These are phyloP conservation scores for Alternaria gansuensis DNA, from an alignment of 2,329 filamentous ascomycete genomes.

Conservation along the genomic window DNA sequence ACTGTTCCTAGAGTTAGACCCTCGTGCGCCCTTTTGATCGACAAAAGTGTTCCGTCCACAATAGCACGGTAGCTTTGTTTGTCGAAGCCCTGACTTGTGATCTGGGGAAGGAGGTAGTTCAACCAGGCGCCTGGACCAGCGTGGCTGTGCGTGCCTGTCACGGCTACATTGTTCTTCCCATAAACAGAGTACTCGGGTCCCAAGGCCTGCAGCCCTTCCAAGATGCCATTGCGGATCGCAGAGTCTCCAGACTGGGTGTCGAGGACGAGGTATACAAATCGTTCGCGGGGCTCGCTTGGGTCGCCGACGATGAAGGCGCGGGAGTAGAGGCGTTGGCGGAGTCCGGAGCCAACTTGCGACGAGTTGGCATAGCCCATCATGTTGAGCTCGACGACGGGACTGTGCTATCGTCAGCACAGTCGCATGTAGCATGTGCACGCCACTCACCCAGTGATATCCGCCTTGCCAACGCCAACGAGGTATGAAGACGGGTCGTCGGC, in stretches of 20 bases:
- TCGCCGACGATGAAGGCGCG: slow-evolving; percentile 88
- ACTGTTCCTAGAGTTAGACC: slow-evolving; percentile 74
- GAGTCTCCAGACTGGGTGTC: slow-evolving; percentile 91
- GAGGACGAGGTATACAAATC: slow-evolving; percentile 86
- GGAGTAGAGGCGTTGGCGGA: slow-evolving; percentile 87
- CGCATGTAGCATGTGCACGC: neutral
- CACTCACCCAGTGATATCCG: slow-evolving; percentile 73
- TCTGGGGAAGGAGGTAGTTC: slow-evolving; percentile 92
- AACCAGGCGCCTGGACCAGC: slow-evolving; percentile 91
- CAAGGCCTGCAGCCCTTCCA: slow-evolving; percentile 74
- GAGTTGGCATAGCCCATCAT: slow-evolving; percentile 91
- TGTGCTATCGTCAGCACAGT: slow-evolving; percentile 40
- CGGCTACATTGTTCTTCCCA: slow-evolving; percentile 79
- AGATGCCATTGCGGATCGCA: slow-evolving; percentile 84
- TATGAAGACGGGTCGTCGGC: slow-evolving; percentile 61
- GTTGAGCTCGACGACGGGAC: slow-evolving; percentile 88
- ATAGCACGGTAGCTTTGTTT: slow-evolving; percentile 88
- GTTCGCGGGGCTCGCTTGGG: slow-evolving; percentile 69
- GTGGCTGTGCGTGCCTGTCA: slow-evolving; percentile 94
- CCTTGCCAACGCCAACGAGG: slow-evolving; percentile 73
- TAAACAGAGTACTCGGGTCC: slow-evolving; percentile 79
- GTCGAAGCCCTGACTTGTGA: slow-evolving; percentile 86
- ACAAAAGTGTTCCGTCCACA: slow-evolving; percentile 82
- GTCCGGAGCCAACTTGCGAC: slow-evolving; percentile 81
- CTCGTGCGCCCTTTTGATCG: slow-evolving; percentile 82